Evolutionary conservation across 2,329 filamentous ascomycete species (phyloP), one percentile per base, ranked within the genome.

Genomic region (Pezicula neosporulosa): DNA sequence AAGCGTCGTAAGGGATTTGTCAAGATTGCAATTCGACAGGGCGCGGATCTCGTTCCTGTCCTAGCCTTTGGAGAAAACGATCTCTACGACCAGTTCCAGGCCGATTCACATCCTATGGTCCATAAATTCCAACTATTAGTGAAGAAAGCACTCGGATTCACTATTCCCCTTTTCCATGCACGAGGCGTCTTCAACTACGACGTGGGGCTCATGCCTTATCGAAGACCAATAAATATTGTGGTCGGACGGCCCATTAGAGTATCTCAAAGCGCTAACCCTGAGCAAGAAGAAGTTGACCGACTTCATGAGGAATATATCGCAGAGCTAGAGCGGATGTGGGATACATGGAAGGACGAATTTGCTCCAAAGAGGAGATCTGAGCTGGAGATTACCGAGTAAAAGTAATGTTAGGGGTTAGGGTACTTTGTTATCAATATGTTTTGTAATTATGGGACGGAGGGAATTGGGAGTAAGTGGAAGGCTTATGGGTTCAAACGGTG

Each of bases 111-210:
- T 64, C 91, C 93, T 1, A 74, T 82, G 53, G 82, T 97, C 49
- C 88, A 93, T 73, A 85, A 83, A 64, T 71, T 89, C 36, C 94
- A 99, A 71, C 83, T 96, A 73, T 72, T 91, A 27, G 75, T 95
- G 51, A 93, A 97, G 71, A 88, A 87, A 60, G 75, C 87, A 6
- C 84, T 95, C 76, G 95, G 95, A 47, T 99, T 97, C 63, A 97
- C 94, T 0, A 78, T 97, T 10, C 92, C 94, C 1, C 80, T 96
- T 27, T 87, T 97, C 63, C 91, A 96, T 68, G 93, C 92, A 3
- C 76, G 92, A 24, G 93, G 93, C 12, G 86, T 97, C 38, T 96
- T 97, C 73, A 99, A 99, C 70, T 97, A 99, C 66, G 94, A 99
- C 68, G 90, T 97, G 13, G 94, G 94, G 4, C 74, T 97, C 62